A percentile compares a stretch with the other conserved stretches of the same genome.
Evolutionary conservation across 768 basidiomycete genomes (phyloP).

Genomic region (Termitomyces sp.): DNA sequence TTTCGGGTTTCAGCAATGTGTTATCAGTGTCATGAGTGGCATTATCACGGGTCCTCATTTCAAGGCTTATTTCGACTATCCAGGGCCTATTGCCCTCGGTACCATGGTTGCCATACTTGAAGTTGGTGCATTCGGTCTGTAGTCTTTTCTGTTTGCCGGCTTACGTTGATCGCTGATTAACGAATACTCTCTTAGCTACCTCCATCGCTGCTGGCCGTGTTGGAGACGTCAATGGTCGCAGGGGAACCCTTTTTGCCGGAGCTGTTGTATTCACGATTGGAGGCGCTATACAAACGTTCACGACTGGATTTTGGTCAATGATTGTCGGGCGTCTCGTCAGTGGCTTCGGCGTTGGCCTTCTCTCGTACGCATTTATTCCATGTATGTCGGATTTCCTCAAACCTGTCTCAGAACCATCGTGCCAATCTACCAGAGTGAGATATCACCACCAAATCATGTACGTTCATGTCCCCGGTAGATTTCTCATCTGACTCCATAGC

Average conservation of each 20-base stretch:
- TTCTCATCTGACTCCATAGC: neutral
- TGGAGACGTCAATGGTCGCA: conserved; percentile 70
- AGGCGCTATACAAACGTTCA: conserved; percentile 69
- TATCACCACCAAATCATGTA: conserved; percentile 88
- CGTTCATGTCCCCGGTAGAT: conserved; percentile 15
- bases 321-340: conserved; percentile 63
- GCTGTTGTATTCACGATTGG: conserved; percentile 72
- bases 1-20: conserved; percentile 9
- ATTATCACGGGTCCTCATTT: conserved; percentile 88
- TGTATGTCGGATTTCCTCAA: neutral
- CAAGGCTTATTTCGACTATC: conserved; percentile 75
- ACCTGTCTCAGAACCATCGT: conserved; percentile 71
- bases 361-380: conserved; percentile 48
- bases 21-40: conserved; percentile 76
- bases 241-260: conserved; percentile 67
- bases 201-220: conserved; percentile 82
- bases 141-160: neutral
- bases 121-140: conserved; percentile 82
- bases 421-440: conserved; percentile 93
- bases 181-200: conserved; percentile 48
- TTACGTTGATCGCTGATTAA: neutral
- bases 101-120: conserved; percentile 96
- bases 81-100: conserved; percentile 69
- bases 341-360: conserved; percentile 68
- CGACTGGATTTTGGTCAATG: conserved; percentile 26